Conservation (phyloP, 306 rosid genomes). For the Cucumis hystrix region DNA sequence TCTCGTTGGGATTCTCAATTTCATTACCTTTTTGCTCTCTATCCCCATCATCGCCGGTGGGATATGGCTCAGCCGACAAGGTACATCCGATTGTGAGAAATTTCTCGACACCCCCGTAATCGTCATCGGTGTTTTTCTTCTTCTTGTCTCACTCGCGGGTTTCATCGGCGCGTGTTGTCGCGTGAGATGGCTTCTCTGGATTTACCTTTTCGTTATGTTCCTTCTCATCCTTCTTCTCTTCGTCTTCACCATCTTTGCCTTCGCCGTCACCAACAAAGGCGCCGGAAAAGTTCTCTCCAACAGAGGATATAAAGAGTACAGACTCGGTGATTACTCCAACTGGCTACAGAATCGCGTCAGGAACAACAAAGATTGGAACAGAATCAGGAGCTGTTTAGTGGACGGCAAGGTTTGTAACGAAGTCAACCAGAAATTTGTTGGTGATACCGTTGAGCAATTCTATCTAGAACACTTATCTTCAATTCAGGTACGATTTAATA, state of each 20-base stretch:
- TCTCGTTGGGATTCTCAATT: conserved; percentile 48
- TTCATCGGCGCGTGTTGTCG: conserved; percentile 63
- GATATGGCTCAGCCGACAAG: conserved; percentile 50
- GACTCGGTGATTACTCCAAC: conserved; percentile 69
- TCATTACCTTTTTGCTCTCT: conserved; percentile 49
- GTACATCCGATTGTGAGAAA: conserved; percentile 45
- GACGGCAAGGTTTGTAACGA: conserved; percentile 37
- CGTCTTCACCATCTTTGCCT: conserved; percentile 52
- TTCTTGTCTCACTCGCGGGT: conserved; percentile 55
- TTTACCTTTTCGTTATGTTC: conserved; percentile 69
- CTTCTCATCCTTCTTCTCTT: conserved; percentile 51
- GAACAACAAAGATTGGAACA: conserved; percentile 35
- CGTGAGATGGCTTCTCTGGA: conserved; percentile 57
- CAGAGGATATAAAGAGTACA: conserved; percentile 55
- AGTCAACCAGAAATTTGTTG: background rate
- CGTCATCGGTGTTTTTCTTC: conserved; percentile 46
- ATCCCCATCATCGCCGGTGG: conserved; percentile 51
- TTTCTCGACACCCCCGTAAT: conserved; percentile 53
- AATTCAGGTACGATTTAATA: conserved; percentile 40
- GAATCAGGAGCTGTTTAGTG: conserved; percentile 46
- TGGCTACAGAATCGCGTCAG: conserved; percentile 72
- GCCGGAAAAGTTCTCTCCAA: conserved; percentile 34
- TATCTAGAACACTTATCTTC: conserved; percentile 26
- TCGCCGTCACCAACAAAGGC: conserved; percentile 53
- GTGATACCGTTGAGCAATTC: conserved; percentile 13